phyloP scores from a whole-genome alignment of 225 moss, liverwort and hornwort genomes.

The Anthoceros angustus region DNA sequence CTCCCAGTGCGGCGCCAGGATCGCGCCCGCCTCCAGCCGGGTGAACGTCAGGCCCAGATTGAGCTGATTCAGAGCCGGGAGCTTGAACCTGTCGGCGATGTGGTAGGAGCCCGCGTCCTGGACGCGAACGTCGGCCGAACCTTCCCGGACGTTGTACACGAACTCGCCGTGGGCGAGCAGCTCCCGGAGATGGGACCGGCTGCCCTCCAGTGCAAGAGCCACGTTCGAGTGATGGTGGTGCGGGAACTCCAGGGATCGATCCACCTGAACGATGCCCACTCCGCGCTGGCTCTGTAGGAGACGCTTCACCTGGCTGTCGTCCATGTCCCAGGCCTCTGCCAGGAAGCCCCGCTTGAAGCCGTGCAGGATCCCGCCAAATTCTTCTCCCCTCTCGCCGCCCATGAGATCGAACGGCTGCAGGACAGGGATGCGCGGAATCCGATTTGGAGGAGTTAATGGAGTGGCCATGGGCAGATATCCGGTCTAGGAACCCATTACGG shows the following conservation, averaged over 20 bases:
- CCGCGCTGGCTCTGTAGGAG: background rate
- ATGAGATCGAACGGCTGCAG: background rate
- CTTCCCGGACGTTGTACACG: slow-evolving; percentile 3
- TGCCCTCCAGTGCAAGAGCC: background rate
- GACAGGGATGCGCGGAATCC: background rate
- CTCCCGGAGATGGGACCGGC: background rate
- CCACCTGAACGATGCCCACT: background rate
- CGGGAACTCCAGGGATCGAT: background rate
- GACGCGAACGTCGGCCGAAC: background rate
- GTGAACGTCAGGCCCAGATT: background rate
- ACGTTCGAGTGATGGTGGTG: background rate
- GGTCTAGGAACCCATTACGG: background rate
- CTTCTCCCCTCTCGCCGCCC: background rate
- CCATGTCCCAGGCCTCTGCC: background rate
- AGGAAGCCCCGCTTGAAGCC: background rate
- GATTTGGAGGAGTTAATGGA: background rate
- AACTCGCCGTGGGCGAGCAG: background rate
- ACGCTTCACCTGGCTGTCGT: background rate
- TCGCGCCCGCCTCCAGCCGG: background rate
- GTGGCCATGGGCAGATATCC: background rate
- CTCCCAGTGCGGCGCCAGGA: no score
- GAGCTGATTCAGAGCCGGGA: background rate
- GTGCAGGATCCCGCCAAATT: background rate
- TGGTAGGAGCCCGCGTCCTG: background rate
- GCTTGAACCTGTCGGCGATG: background rate